Evolutionary conservation across 495 filamentous ascomycete species (phyloP).

Genomic region (Lichina pygmaea): DNA sequence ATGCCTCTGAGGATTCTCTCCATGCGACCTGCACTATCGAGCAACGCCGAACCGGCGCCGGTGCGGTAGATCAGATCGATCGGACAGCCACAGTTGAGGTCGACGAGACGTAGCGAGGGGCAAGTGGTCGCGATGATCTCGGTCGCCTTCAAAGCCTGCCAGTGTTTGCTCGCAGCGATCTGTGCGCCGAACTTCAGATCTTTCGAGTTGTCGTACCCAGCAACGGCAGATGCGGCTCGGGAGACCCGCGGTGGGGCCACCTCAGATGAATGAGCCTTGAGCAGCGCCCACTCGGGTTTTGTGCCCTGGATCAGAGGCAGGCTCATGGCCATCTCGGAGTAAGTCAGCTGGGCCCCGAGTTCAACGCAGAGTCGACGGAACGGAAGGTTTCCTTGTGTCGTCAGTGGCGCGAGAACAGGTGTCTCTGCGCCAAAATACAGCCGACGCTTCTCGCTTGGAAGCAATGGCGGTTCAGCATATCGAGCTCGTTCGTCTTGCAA

Average conservation of each 20-base stretch:
- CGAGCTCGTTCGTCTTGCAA: slow-evolving; percentile 43
- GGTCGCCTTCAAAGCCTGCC: slow-evolving; percentile 62
- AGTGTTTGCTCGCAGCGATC: slow-evolving; percentile 71
- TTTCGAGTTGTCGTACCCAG: slow-evolving; percentile 52
- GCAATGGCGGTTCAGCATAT: slow-evolving; percentile 60
- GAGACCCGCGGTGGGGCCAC: slow-evolving; percentile 30
- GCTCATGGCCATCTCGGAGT: slow-evolving; percentile 96
- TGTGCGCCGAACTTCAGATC: slow-evolving; percentile 79
- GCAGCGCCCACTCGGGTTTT: slow-evolving; percentile 78
- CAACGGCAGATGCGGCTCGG: slow-evolving; percentile 20
- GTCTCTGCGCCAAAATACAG: slow-evolving; percentile 87
- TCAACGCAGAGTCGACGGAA: slow-evolving; percentile 81
- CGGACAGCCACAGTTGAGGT: slow-evolving; percentile 90
- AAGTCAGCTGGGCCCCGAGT: slow-evolving; percentile 76
- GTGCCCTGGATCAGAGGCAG: slow-evolving; percentile 73
- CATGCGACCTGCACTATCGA: slow-evolving; percentile 58
- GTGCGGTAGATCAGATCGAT: slow-evolving; percentile 74
- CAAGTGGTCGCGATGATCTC: slow-evolving; percentile 51
- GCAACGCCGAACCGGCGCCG: slow-evolving; percentile 80
- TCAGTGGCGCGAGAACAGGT: slow-evolving; percentile 63
- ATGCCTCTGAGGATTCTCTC: slow-evolving; percentile 85
- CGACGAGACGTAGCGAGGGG: slow-evolving; percentile 63
- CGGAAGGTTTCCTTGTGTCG: slow-evolving; percentile 91
- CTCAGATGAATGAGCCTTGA: slow-evolving; percentile 73
- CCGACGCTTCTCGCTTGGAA: slow-evolving; percentile 73